phyloP scores from a whole-genome alignment of 1,139 yeast species.

The Protomyces lactucae-debilis region DNA sequence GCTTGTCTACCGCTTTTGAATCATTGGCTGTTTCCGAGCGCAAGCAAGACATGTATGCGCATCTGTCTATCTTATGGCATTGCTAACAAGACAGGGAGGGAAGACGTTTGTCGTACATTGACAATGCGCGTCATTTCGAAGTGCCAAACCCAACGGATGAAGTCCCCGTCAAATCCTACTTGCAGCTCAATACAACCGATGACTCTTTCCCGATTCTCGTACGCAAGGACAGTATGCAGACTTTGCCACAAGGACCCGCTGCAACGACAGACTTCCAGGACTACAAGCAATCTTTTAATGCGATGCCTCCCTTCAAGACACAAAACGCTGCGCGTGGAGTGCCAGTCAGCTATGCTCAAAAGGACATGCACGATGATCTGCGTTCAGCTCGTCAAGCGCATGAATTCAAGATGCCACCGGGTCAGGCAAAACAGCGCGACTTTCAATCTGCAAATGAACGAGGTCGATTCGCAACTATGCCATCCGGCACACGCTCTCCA shows the following conservation, averaged over 20 bases:
- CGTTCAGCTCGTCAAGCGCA: neutral
- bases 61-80: neutral
- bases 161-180: conserved; percentile 27
- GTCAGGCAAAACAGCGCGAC: neutral
- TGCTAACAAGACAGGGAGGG: conserved; percentile 16
- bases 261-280: neutral
- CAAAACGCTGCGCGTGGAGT: neutral
- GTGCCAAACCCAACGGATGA: conserved; percentile 1
- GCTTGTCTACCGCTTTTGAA: conserved; percentile 22
- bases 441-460: neutral
- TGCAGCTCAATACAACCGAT: conserved; percentile 41
- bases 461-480: neutral
- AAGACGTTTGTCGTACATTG: conserved; percentile 8
- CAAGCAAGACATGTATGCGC: conserved; percentile 2
- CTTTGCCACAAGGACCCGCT: neutral
- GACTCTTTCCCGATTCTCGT: conserved; percentile 45
- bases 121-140: neutral
- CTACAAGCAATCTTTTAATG: neutral
- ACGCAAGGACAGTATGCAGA: conserved; percentile 37
- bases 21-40: neutral
- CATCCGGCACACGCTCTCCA: neutral
- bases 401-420: neutral
- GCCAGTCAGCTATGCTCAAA: neutral
- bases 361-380: neutral
- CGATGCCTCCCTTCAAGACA: neutral